A percentile compares a stretch with the other conserved stretches of the same genome.
Evolutionary conservation across 202 grass and related monocot genomes (phyloP).

Genomic region (Digitaria exilis): DNA sequence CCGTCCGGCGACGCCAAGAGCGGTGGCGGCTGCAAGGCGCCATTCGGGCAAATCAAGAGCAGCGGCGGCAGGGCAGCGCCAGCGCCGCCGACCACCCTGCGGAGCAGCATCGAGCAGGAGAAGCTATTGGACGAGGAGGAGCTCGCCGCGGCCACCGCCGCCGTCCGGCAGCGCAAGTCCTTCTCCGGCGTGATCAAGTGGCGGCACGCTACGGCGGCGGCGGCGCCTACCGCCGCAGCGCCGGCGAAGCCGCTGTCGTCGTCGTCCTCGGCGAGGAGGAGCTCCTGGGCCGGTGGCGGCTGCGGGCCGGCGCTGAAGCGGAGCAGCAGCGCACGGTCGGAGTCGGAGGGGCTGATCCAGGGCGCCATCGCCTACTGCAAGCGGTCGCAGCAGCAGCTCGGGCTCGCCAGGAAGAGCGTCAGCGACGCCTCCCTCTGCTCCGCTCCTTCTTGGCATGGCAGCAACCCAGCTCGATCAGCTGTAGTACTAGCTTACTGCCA

Average conservation of each 20-base stretch:
- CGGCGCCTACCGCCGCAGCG: not conserved
- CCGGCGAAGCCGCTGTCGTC: constrained; percentile 33
- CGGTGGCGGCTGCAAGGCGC: not conserved
- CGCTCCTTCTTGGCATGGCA: constrained; percentile 9
- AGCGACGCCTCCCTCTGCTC: constrained; percentile 52
- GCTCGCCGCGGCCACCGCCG: constrained; percentile 33
- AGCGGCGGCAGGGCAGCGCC: not conserved
- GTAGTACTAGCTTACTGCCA: constrained; percentile 9
- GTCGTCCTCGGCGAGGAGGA: constrained; percentile 36
- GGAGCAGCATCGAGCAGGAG: constrained; percentile 56
- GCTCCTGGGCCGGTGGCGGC: constrained; percentile 21
- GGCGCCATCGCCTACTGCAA: constrained; percentile 96
- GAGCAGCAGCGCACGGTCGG: constrained; percentile 87
- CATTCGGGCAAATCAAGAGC: constrained; percentile 32
- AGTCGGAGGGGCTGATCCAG: constrained; percentile 85
- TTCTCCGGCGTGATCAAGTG: constrained; percentile 71
- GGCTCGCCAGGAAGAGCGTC: constrained; percentile 71
- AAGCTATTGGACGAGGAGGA: constrained; percentile 65
- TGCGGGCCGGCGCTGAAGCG: constrained; percentile 63
- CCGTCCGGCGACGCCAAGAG: too few relatives aligned
- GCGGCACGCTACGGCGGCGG: constrained; percentile 31
- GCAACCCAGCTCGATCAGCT: constrained; percentile 18
- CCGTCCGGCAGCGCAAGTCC: constrained; percentile 66
- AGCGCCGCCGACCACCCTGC: constrained; percentile 36
- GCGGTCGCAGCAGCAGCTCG: constrained; percentile 74